A percentile compares a stretch with the other conserved stretches of the same genome.
These are phyloP conservation scores for Globisporangium paddicum DNA, from an alignment of 352 stramenopile genomes.

Conservation along the genomic window DNA sequence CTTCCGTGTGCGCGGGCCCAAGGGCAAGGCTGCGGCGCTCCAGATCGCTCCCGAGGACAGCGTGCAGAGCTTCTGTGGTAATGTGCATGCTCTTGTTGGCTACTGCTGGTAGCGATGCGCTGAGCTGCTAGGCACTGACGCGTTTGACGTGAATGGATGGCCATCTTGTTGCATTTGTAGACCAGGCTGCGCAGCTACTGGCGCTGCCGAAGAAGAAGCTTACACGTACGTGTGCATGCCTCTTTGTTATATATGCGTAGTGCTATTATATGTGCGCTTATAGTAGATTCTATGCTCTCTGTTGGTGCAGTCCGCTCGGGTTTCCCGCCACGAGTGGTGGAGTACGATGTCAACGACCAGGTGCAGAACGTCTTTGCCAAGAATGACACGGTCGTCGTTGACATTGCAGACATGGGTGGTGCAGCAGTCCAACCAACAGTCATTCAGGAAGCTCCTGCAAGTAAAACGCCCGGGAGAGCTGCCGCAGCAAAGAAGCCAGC, in stretches of 20 bases:
- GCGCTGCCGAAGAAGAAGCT: conserved; percentile 38
- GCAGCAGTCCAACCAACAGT: conserved; percentile 12
- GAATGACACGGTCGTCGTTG: conserved; percentile 75
- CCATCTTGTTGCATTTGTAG: conserved; percentile 18
- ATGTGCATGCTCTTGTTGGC: conserved; percentile 5
- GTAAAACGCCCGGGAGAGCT: conserved; percentile 8
- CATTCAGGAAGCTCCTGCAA: conserved; percentile 11
- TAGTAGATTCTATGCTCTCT: background rate
- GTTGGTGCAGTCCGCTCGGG: conserved; percentile 46
- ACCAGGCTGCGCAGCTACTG: conserved; percentile 36
- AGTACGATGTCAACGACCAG: conserved; percentile 26
- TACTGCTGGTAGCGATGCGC: background rate
- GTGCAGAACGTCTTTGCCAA: conserved; percentile 49
- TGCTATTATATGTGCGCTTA: background rate
- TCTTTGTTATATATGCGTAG: background rate
- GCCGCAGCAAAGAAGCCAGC: conserved; percentile 4
- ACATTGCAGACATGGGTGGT: conserved; percentile 9
- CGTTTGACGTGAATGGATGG: background rate
- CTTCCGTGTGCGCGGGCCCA: conserved; percentile 56
- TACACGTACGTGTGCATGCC: conserved; percentile 30
- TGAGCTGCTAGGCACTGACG: background rate
- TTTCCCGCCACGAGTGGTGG: conserved; percentile 50
- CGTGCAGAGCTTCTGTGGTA: conserved; percentile 50
- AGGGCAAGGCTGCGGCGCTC: conserved; percentile 50
- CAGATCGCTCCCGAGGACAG: conserved; percentile 31